Conservation (phyloP, 2,329 filamentous ascomycete genomes). For the Arthrobotrys pseudoclavata region DNA sequence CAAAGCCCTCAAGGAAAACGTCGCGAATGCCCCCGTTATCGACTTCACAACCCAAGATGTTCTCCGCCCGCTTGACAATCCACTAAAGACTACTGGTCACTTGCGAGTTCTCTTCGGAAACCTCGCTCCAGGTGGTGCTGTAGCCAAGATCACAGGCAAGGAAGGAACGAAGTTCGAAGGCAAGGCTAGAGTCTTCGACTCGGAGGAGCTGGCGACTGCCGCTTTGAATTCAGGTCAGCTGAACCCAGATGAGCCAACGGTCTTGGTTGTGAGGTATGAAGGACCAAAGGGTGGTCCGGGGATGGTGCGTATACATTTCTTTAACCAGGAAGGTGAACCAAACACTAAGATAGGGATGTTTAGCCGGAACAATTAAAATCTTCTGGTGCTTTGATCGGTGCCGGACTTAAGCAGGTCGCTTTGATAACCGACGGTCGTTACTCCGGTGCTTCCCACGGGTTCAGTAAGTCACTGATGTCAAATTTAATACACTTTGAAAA, state of each 20-base stretch:
- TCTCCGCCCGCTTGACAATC: slow-evolving; percentile 83
- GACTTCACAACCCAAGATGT: slow-evolving; percentile 80
- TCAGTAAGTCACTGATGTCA: slow-evolving; percentile 66
- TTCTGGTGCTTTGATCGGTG: slow-evolving; percentile 91
- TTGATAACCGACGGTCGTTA: slow-evolving; percentile 94
- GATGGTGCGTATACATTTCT: slow-evolving; percentile 71
- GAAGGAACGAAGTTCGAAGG: slow-evolving; percentile 87
- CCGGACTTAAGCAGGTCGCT: slow-evolving; percentile 80
- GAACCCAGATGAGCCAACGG: slow-evolving; percentile 82
- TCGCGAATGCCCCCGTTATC: slow-evolving; percentile 78
- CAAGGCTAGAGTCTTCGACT: slow-evolving; percentile 85
- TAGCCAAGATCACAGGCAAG: slow-evolving; percentile 97
- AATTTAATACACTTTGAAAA: neutral
- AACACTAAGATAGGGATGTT: neutral
- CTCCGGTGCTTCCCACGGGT: slow-evolving; percentile 82
- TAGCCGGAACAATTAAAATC: slow-evolving; percentile 88
- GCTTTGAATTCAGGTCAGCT: slow-evolving; percentile 81
- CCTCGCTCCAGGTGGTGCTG: slow-evolving; percentile 86
- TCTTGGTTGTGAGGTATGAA: slow-evolving; percentile 92
- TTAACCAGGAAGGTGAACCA: slow-evolving; percentile 8
- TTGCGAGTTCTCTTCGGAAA: slow-evolving; percentile 90
- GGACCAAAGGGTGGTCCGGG: slow-evolving; percentile 93
- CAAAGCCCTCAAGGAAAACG: slow-evolving; percentile 84
- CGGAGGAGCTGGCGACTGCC: slow-evolving; percentile 81
- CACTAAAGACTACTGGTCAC: slow-evolving; percentile 88